Evolutionary conservation across 257 asterid species (phyloP).

Genomic region (Lycium barbarum): DNA sequence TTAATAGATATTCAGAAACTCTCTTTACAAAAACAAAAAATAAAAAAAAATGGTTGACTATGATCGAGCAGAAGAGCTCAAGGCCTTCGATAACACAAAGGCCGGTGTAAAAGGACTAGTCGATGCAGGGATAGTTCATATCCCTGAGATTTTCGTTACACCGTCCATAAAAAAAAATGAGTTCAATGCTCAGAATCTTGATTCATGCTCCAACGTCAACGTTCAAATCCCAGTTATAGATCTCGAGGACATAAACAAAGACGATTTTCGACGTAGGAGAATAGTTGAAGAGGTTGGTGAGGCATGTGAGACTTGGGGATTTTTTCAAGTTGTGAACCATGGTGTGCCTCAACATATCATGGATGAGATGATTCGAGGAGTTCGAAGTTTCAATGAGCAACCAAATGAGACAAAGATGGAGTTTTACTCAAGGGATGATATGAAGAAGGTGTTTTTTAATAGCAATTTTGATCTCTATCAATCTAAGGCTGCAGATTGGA

Average conservation of each 20-base stretch:
- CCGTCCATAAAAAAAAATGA: background rate
- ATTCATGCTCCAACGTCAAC: fast-evolving
- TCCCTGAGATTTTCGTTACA: conserved; percentile 23
- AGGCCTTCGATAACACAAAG: conserved; percentile 26
- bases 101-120: conserved; percentile 34
- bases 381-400: conserved; percentile 23
- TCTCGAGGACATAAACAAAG: background rate
- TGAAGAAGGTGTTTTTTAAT: conserved; percentile 33
- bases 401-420: conserved; percentile 21
- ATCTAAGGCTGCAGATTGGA: conserved; percentile 33
- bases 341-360: conserved; percentile 21
- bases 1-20: background rate
- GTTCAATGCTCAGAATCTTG: background rate
- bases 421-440: conserved; percentile 27
- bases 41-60: background rate
- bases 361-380: conserved; percentile 35
- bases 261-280: background rate
- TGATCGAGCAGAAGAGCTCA: conserved; percentile 22
- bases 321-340: conserved; percentile 40
- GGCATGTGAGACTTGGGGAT: conserved; percentile 33
- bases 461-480: conserved; percentile 34
- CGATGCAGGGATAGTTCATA: conserved; percentile 24
- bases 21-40: background rate
- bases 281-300: conserved; percentile 26
- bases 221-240: conserved; percentile 5